These are phyloP conservation scores for Botrytis medusae DNA, from an alignment of 2,329 filamentous ascomycete genomes.

Conservation along the genomic window DNA sequence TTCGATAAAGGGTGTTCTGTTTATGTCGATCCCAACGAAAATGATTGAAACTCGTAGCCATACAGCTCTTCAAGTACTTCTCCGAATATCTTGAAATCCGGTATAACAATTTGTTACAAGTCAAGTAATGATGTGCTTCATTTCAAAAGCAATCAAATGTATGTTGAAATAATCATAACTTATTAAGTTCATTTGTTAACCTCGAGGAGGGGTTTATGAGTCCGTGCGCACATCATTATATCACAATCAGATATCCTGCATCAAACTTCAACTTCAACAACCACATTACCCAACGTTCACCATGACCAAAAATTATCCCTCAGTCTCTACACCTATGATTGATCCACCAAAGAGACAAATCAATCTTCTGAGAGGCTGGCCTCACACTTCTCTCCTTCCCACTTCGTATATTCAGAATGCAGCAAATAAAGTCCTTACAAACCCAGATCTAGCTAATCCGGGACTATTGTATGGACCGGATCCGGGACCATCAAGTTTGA, in stretches of 20 bases:
- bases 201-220: background rate
- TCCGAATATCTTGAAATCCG: no score
- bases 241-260: background rate
- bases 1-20: background rate
- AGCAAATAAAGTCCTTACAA: constrained; percentile 56
- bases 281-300: background rate
- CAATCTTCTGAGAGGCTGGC: constrained; percentile 70
- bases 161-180: background rate
- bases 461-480: constrained; percentile 70
- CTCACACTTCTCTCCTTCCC: constrained; percentile 46
- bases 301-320: constrained; percentile 11
- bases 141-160: no score
- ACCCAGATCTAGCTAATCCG: constrained; percentile 54
- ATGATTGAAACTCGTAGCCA: no score
- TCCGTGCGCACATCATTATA: background rate
- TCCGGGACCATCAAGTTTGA: constrained; percentile 68
- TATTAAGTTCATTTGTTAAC: background rate
- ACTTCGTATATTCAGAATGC: constrained; percentile 39
- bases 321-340: background rate
- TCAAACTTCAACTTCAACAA: background rate
- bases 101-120: no score
- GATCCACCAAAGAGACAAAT: constrained; percentile 43
- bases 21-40: no score
- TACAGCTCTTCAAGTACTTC: no score
- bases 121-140: no score